These are phyloP conservation scores for Penicillium mononematosum DNA, from an alignment of 495 filamentous ascomycete genomes.

Conservation along the genomic window DNA sequence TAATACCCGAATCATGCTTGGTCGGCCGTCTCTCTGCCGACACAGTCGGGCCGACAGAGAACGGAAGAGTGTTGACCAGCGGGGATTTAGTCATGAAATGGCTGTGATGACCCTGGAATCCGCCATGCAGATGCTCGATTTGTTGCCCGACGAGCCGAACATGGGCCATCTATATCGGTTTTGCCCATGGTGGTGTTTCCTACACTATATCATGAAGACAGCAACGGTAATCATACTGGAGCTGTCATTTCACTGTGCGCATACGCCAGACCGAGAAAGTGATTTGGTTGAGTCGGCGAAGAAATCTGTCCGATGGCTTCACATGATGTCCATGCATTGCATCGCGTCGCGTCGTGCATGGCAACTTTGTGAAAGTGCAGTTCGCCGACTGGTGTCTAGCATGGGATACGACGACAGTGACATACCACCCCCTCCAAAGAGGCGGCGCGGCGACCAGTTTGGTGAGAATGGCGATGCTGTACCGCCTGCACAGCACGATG, in stretches of 20 bases:
- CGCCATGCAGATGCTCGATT: slow-evolving; percentile 50
- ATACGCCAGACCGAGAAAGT: slow-evolving; percentile 50
- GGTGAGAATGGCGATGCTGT: background rate
- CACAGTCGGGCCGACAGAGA: slow-evolving; percentile 34
- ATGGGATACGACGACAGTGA: slow-evolving; percentile 1
- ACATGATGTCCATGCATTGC: slow-evolving; percentile 50
- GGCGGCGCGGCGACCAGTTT: slow-evolving; percentile 3
- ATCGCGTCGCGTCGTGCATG: slow-evolving; percentile 55
- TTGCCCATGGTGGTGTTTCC: slow-evolving; percentile 62
- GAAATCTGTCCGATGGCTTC: slow-evolving; percentile 57
- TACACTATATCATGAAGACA: slow-evolving; percentile 65
- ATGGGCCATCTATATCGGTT: slow-evolving; percentile 49
- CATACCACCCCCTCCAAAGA: slow-evolving; percentile 27
- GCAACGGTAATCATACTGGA: slow-evolving; percentile 61
- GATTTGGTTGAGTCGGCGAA: slow-evolving; percentile 49
- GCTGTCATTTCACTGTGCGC: slow-evolving; percentile 54
- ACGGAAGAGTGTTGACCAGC: slow-evolving; percentile 11
- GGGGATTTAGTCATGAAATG: slow-evolving; percentile 54
- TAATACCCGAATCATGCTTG: slow-evolving; percentile 56
- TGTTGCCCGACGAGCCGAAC: slow-evolving; percentile 51
- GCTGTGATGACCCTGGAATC: slow-evolving; percentile 55
- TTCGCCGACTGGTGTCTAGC: slow-evolving; percentile 27
- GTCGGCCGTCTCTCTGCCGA: slow-evolving; percentile 61
- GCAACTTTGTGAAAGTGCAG: slow-evolving; percentile 46
- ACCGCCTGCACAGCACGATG: no score